Evolutionary conservation across 768 basidiomycete genomes (phyloP).

Genomic region (Panellus pusillus): DNA sequence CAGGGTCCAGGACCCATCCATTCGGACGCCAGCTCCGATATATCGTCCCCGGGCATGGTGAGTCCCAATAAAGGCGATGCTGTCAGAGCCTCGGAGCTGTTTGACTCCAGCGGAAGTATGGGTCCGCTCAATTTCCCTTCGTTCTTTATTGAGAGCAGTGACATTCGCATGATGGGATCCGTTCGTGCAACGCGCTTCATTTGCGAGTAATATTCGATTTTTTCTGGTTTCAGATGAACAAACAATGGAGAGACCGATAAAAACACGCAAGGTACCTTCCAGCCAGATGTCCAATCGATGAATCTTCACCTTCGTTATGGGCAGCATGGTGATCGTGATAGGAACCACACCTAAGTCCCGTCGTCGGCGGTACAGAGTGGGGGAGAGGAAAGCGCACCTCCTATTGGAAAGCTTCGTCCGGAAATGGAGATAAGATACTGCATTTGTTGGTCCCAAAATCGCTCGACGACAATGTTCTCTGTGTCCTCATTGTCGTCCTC

Average conservation of each 20-base stretch:
- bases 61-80: conserved; percentile 66
- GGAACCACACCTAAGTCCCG: conserved; percentile 58
- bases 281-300: conserved; percentile 70
- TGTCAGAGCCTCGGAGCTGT: conserved; percentile 60
- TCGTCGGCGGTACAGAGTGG: background rate
- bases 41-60: conserved; percentile 47
- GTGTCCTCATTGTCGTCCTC: conserved; percentile 87
- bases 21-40: conserved; percentile 56
- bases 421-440: conserved; percentile 77
- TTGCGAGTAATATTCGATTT: conserved; percentile 76
- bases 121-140: conserved; percentile 53
- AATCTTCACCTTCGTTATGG: conserved; percentile 80
- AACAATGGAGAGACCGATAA: background rate
- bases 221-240: conserved; percentile 49
- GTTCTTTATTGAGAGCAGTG: conserved; percentile 63
- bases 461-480: conserved; percentile 78
- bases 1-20: conserved; percentile 86
- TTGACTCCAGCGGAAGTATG: conserved; percentile 77
- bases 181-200: conserved; percentile 67
- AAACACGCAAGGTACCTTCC: conserved; percentile 61
- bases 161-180: conserved; percentile 60
- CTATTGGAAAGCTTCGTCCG: conserved; percentile 78
- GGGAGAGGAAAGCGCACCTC: conserved; percentile 28
- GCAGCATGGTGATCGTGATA: conserved; percentile 77
- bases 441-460: conserved; percentile 88